Conservation (phyloP, 805 yeast species). For the Hanseniaspora hatyaiensis region DNA sequence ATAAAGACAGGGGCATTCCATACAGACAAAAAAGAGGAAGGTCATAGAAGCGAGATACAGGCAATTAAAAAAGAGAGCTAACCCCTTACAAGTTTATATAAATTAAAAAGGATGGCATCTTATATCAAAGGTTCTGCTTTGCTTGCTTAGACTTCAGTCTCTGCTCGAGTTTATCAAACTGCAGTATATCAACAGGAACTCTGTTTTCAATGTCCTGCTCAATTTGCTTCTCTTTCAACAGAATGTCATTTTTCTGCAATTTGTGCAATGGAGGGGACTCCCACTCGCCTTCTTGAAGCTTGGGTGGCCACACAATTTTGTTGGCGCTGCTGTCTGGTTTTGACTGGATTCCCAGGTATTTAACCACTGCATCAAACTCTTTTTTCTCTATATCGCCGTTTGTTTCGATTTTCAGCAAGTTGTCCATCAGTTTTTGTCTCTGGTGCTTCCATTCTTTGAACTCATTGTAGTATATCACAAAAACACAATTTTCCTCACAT, state of each 20-base stretch:
- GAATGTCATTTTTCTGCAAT: not conserved
- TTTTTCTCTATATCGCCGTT: not conserved
- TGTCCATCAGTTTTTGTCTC: slow-evolving; percentile 28
- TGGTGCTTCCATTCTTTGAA: slow-evolving; percentile 63
- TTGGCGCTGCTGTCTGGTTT: no score
- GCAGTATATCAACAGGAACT: slow-evolving; percentile 11
- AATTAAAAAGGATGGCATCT: no score
- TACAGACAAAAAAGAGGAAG: no score
- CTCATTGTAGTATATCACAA: slow-evolving; percentile 89
- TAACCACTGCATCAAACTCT: slow-evolving; percentile 4
- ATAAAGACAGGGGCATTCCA: no score
- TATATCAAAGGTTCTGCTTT: no score
- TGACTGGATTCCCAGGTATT: slow-evolving; percentile 9
- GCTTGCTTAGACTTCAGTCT: slow-evolving; percentile 1
- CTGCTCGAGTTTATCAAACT: slow-evolving; percentile 10
- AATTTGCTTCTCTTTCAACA: not conserved
- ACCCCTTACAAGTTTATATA: no score
- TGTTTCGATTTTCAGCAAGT: slow-evolving; percentile 5
- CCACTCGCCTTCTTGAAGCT: slow-evolving; percentile 1
- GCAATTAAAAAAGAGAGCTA: no score
- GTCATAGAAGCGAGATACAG: no score
- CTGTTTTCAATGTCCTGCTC: slow-evolving; percentile 1
- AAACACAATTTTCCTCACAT: slow-evolving; percentile 79
- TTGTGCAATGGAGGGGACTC: slow-evolving; percentile 5
- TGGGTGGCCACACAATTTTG: not conserved